phyloP scores from a whole-genome alignment of 768 basidiomycete species.

The Strobilomyces echinocephalus region DNA sequence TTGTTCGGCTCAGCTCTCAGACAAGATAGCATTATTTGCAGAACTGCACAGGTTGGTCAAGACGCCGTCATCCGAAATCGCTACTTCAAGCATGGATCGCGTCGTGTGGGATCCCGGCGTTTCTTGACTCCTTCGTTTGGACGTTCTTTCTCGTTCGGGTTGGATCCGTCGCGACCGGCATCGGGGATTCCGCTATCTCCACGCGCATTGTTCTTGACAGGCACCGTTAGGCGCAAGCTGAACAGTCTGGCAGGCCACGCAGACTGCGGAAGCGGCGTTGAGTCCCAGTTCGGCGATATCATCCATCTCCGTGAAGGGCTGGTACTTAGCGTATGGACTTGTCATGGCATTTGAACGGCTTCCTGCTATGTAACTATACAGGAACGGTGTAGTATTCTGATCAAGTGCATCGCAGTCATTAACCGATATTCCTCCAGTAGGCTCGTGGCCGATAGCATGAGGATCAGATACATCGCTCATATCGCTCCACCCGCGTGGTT shows the following conservation, averaged over 20 bases:
- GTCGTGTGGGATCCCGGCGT: background rate
- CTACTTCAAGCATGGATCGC: conserved; percentile 9
- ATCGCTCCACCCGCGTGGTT: too few species aligned
- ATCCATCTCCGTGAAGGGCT: background rate
- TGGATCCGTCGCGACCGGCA: background rate
- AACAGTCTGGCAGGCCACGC: background rate
- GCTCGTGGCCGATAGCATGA: too few species aligned
- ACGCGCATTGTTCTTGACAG: background rate
- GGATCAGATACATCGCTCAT: too few species aligned
- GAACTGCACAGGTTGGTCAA: conserved; percentile 30
- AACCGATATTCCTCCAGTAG: too few species aligned
- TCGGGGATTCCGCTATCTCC: background rate
- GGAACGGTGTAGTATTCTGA: too few species aligned
- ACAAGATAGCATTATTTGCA: conserved; percentile 42
- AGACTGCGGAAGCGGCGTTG: too few species aligned
- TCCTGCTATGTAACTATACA: too few species aligned
- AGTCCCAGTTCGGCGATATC: background rate
- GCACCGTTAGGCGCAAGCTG: background rate
- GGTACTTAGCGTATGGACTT: too few species aligned
- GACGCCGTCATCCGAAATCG: conserved; percentile 10
- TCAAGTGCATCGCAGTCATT: too few species aligned
- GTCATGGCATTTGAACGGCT: too few species aligned
- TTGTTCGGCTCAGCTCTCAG: conserved; percentile 32
- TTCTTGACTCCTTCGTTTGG: background rate
- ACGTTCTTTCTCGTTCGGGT: background rate